Evolutionary conservation across 176 grass and related monocot genomes (phyloP), one percentile per base, ranked within the genome.

Genomic region (Canna indica): DNA sequence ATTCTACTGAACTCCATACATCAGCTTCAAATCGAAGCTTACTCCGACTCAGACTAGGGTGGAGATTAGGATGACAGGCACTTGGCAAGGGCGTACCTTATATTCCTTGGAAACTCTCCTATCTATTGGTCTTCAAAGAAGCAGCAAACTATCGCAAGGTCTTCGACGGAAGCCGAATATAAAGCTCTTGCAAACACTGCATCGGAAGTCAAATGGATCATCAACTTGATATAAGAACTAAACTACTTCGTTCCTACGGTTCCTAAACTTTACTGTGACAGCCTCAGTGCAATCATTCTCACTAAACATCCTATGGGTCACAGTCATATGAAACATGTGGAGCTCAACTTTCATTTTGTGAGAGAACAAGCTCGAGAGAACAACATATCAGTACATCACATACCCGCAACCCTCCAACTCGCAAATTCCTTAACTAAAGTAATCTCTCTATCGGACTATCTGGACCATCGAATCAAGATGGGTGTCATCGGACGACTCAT

Each of bases 21-120:
- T 8, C 8, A 3, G 1, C 18, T 20, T 36, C 3, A 45, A 0
- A 0, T 47, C 61, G 4, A 44, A 32, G 29, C n/a, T 0, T 79
- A 71, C 4, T 70, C 50, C 22, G 76, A 79, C 36, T 65, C 76
- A 1, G 76, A 71, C 46, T 79, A 50, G 67, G 67, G 67, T 10
- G 33, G 47, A 0, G 7, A n/a, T 22, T 0, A 7, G 0, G 41
- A 78, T 58, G 64, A 69, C 42, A 0, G 76, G 1, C 5, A 26
- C 0, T 78, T 64, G 1, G 59, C 53, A 0, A 27, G 46, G 0
- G 76, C 45, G 0, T 78, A 63, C 29, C 35, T 31, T 32, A 39
- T 78, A 3, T 78, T 38, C 12, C 0, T 78, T 0, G 76, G 76
- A 6, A 1, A 3, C 7, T 70, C 71, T 47, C 3, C 61, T 7